Percentiles rank a stretch among this genome's conserved stretches.
Conservation (phyloP, 2,329 filamentous ascomycete species). For the Diatrype stigma region DNA sequence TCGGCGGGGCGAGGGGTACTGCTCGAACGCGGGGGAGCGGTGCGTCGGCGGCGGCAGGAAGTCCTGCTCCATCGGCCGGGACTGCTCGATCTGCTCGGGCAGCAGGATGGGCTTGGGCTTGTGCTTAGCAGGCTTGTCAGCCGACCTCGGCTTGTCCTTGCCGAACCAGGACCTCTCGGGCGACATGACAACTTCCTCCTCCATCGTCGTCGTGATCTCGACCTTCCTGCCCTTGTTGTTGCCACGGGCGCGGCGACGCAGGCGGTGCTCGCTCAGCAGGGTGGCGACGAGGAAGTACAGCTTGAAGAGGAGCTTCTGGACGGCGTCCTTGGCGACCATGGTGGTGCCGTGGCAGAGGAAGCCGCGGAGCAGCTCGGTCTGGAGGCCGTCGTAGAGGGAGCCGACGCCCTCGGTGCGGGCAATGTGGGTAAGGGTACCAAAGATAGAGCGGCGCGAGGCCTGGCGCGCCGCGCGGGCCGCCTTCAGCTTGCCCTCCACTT, state of each 20-base stretch:
- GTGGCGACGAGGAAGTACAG: slow-evolving; percentile 65
- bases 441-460: slow-evolving; percentile 47
- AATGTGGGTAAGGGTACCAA: slow-evolving; percentile 57
- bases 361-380: slow-evolving; percentile 72
- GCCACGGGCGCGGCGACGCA: neutral
- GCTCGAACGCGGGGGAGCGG: too few relatives aligned
- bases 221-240: neutral
- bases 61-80: neutral
- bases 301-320: slow-evolving; percentile 68
- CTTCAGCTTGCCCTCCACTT: slow-evolving; percentile 27
- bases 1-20: too few relatives aligned
- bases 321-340: slow-evolving; percentile 78
- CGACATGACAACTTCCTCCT: too few relatives aligned
- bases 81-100: neutral
- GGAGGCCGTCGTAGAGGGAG: slow-evolving; percentile 72
- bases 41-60: neutral
- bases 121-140: too few relatives aligned
- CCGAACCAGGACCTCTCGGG: too few relatives aligned
- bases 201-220: too few relatives aligned
- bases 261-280: slow-evolving; percentile 24
- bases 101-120: too few relatives aligned
- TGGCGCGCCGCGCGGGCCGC: slow-evolving; percentile 19
- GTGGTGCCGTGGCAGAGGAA: slow-evolving; percentile 84
- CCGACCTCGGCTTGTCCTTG: too few relatives aligned
- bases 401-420: slow-evolving; percentile 59